These are phyloP conservation scores for Pinus taeda DNA, from an alignment of 75 land plant genomes.

Conservation along the genomic window DNA sequence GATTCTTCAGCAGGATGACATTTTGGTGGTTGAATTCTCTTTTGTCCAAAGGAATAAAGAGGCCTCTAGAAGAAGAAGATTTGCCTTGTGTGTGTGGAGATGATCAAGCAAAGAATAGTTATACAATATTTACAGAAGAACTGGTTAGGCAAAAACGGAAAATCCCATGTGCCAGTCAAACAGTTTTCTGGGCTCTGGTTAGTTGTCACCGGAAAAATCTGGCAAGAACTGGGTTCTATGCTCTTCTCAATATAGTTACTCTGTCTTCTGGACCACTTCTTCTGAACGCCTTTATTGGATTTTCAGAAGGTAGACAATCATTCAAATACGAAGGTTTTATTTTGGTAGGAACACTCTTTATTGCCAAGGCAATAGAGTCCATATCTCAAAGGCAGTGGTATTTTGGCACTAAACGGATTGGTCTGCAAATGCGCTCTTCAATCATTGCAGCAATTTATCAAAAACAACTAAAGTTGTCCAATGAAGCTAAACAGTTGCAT, in stretches of 20 bases:
- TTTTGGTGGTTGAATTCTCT: conserved; percentile 36
- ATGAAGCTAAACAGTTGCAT: conserved; percentile 13
- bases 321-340: conserved; percentile 35
- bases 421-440: conserved; percentile 14
- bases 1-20: conserved; percentile 27
- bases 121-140: conserved; percentile 23
- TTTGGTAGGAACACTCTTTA: conserved; percentile 22
- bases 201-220: conserved; percentile 20
- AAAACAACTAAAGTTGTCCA: conserved; percentile 30
- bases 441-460: conserved; percentile 16
- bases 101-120: conserved; percentile 21
- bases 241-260: conserved; percentile 16
- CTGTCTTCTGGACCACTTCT: conserved; percentile 41
- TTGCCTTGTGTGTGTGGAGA: conserved; percentile 21
- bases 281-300: conserved; percentile 39
- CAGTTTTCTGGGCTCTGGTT: conserved; percentile 12
- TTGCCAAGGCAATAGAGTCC: conserved; percentile 23
- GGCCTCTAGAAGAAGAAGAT: conserved; percentile 29
- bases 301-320: conserved; percentile 29
- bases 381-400: conserved; percentile 26
- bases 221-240: conserved; percentile 18
- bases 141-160: conserved; percentile 20
- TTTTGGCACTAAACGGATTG: conserved; percentile 15
- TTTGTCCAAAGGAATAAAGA: conserved; percentile 23
- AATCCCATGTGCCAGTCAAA: neutral